Percentiles rank a stretch among this genome's conserved stretches.
Evolutionary conservation across 148 eudicot genomes (phyloP).

Genomic region (Rhododendron vialii): DNA sequence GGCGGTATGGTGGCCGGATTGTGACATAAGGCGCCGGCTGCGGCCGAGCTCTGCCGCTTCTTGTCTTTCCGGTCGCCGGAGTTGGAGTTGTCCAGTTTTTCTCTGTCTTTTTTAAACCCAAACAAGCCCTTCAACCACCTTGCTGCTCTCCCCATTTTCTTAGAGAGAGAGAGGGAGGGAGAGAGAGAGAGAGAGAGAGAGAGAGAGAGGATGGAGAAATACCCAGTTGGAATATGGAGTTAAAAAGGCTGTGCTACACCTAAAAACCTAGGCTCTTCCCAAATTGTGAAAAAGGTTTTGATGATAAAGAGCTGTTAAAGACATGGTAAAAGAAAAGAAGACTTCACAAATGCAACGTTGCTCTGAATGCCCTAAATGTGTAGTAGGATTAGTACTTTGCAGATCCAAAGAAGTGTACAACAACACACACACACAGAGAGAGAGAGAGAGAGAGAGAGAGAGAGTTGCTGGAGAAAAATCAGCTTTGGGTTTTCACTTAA

Average conservation of each 20-base stretch:
- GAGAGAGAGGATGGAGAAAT: not conserved
- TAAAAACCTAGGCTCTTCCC: not conserved
- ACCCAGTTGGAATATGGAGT: conserved; percentile 3
- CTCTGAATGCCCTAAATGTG: not conserved
- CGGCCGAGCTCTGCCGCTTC: conserved; percentile 15
- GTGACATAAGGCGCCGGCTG: conserved; percentile 16
- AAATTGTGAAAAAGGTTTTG: not conserved
- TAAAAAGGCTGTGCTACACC: conserved; percentile 9
- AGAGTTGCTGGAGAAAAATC: not conserved
- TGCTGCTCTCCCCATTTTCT: conserved; percentile 56
- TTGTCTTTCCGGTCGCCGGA: conserved; percentile 27
- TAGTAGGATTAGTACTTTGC: not conserved
- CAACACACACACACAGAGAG: not conserved
- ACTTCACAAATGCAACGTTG: not conserved
- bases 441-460: conserved; percentile 2
- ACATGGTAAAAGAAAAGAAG: not conserved
- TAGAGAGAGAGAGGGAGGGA: not conserved
- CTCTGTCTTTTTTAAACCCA: conserved; percentile 33
- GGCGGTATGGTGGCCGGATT: conserved; percentile 46
- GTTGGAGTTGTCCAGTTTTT: conserved; percentile 5
- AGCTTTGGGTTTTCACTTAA: not conserved
- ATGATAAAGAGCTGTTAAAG: conserved; percentile 2
- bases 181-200: not conserved
- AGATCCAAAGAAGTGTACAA: not conserved
- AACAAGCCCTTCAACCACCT: conserved; percentile 67